Evolutionary conservation across 768 basidiomycete genomes (phyloP), one percentile per base, ranked within the genome.

Genomic region (Cantharellus anzutake): DNA sequence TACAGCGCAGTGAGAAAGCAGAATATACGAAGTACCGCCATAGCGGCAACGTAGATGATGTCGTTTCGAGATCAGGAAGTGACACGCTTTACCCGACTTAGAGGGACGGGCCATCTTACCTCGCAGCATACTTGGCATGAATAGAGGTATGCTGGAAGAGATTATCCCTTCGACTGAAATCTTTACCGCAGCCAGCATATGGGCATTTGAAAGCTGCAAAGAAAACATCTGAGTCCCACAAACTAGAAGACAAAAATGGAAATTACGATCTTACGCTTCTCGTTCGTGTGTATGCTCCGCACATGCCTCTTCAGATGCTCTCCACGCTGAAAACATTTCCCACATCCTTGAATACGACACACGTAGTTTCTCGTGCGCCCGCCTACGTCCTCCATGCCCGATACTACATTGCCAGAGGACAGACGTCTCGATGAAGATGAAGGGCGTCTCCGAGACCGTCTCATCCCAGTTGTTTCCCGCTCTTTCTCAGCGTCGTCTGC

Each of bases 221-320:
- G 2, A 50, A 20, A 38, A 48, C 3, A 39, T 39, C 34, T 4
- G 34, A 41, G 5, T 48, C 29, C 4, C 4, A 35, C 39, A 48
- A 35, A 37, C 5, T 41, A 39, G 34, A 50, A 34, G 34, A 51
- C 5, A 42, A 55, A 56, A 42, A 57, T 4, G 20, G 41, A 50
- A 61, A 11, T 29, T 29, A 38, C 14, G 35, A 20, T 75, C 87
- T 70, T 67, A 92, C 90, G 90, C 74, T 89, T 91, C 69, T 92
- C 89, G 70, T 91, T 79, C 34, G 90, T 91, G 71, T 93, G 90
- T 59, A 93, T 89, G 66, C 83, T 84, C 64, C 87, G 72, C 44
- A 92, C 78, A 69, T 93, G 90, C 63, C 91, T 74, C 75, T 92
- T 92, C 63, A 94, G 72, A 69, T 94, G 91, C 70, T 94, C 91